Conservation (phyloP, 345 rosid genomes). For the Pseudoturritis turrita region DNA sequence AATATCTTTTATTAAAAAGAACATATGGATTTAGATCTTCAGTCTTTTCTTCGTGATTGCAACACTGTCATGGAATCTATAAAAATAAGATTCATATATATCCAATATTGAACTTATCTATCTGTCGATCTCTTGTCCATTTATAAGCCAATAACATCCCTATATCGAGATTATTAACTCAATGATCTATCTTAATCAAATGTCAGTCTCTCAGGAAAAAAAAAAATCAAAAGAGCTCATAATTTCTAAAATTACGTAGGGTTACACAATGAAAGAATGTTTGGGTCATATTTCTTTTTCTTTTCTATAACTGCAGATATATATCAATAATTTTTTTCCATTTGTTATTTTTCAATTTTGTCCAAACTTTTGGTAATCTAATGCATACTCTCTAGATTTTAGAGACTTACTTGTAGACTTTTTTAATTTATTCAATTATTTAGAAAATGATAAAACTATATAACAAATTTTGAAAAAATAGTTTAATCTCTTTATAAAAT, state of each 20-base stretch:
- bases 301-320: not conserved
- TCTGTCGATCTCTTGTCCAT: not conserved
- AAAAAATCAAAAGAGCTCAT: not conserved
- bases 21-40: too few species aligned
- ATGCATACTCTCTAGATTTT: too few species aligned
- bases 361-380: too few species aligned
- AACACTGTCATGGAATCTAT: too few species aligned
- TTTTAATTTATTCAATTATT: not conserved
- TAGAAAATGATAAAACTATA: too few species aligned
- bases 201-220: not conserved
- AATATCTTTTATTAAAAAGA: too few species aligned
- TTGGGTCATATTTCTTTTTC: not conserved
- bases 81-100: too few species aligned
- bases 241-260: not conserved
- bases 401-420: not conserved
- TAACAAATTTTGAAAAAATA: too few species aligned
- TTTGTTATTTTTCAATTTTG: too few species aligned
- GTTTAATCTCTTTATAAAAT: not conserved
- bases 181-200: conserved; percentile 1
- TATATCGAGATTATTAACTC: not conserved
- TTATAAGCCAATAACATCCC: not conserved
- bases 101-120: too few species aligned
- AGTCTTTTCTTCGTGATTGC: too few species aligned
- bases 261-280: conserved; percentile 1
- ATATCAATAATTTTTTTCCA: too few species aligned